phyloP scores from a whole-genome alignment of 495 filamentous ascomycete species.

The Zalerion maritima region DNA sequence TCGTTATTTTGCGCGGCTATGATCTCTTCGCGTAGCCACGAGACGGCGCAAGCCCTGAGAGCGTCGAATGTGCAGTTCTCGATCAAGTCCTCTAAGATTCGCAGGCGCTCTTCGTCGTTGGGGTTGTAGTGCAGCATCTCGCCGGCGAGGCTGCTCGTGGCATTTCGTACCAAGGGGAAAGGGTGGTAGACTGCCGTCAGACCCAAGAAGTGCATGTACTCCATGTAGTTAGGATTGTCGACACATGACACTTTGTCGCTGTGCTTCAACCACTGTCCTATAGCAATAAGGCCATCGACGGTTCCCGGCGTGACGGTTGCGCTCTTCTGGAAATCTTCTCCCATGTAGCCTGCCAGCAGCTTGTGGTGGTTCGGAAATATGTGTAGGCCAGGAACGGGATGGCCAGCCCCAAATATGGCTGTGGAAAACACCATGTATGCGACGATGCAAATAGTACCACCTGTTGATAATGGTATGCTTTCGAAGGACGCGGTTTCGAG shows the following conservation, averaged over 20 bases:
- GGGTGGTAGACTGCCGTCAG: constrained; percentile 55
- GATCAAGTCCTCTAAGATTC: constrained; percentile 66
- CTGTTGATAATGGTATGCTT: constrained; percentile 60
- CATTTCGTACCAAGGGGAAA: constrained; percentile 49
- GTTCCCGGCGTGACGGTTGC: constrained; percentile 22
- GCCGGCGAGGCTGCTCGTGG: constrained; percentile 60
- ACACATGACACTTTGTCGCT: constrained; percentile 18
- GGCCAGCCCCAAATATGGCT: constrained; percentile 34
- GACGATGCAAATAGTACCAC: constrained; percentile 49
- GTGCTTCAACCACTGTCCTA: constrained; percentile 36
- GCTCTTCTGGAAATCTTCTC: constrained; percentile 23
- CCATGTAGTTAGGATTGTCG: constrained; percentile 29
- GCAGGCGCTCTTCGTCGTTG: constrained; percentile 48
- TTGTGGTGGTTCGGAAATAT: constrained; percentile 51
- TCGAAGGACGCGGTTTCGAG: constrained; percentile 33
- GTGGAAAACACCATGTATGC: constrained; percentile 41
- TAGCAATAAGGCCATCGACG: constrained; percentile 32
- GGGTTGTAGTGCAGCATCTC: constrained; percentile 65
- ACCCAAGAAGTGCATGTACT: constrained; percentile 46
- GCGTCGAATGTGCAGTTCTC: constrained; percentile 66
- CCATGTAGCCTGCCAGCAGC: constrained; percentile 46
- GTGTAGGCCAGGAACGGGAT: constrained; percentile 27
- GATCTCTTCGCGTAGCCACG: constrained; percentile 80
- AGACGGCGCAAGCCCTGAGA: constrained; percentile 66
- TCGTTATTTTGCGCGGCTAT: constrained; percentile 28